These are phyloP conservation scores for Przewalskia tangutica DNA, from an alignment of 257 asterid genomes.

Conservation along the genomic window DNA sequence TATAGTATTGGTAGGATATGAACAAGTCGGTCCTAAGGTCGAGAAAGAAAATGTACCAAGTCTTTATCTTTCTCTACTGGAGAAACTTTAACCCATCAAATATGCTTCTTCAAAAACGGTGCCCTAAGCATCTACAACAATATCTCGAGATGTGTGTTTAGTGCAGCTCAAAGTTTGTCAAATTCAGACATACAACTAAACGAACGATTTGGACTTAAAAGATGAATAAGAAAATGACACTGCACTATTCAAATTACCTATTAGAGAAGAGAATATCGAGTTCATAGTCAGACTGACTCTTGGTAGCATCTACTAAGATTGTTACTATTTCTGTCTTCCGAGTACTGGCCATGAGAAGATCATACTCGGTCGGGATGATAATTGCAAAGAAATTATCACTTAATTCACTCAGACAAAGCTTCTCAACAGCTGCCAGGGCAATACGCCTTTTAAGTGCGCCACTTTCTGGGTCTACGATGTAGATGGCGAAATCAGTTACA, in stretches of 20 bases:
- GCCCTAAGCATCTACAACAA: background rate
- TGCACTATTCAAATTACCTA: constrained; percentile 19
- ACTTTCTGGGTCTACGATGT: constrained; percentile 65
- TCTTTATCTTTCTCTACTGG: background rate
- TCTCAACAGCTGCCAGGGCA: constrained; percentile 94
- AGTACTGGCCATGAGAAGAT: constrained; percentile 81
- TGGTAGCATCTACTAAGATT: constrained; percentile 63
- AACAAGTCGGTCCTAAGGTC: background rate
- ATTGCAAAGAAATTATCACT: constrained; percentile 77
- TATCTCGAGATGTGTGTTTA: background rate
- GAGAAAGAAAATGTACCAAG: background rate
- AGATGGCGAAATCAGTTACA: constrained; percentile 76
- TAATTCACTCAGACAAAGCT: constrained; percentile 68
- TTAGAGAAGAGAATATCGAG: constrained; percentile 66
- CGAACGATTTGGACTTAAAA: background rate
- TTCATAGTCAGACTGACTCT: constrained; percentile 83
- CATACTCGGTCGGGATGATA: constrained; percentile 85
- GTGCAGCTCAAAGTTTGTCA: background rate
- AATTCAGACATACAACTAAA: background rate
- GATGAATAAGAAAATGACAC: background rate
- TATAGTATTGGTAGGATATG: background rate
- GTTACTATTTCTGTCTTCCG: constrained; percentile 74
- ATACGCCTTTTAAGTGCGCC: constrained; percentile 82
- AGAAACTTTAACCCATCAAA: background rate
- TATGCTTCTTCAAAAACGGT: background rate